Base-by-base conservation (phyloP, 805 yeast genomes). In the Candida stauntonica region DNA sequence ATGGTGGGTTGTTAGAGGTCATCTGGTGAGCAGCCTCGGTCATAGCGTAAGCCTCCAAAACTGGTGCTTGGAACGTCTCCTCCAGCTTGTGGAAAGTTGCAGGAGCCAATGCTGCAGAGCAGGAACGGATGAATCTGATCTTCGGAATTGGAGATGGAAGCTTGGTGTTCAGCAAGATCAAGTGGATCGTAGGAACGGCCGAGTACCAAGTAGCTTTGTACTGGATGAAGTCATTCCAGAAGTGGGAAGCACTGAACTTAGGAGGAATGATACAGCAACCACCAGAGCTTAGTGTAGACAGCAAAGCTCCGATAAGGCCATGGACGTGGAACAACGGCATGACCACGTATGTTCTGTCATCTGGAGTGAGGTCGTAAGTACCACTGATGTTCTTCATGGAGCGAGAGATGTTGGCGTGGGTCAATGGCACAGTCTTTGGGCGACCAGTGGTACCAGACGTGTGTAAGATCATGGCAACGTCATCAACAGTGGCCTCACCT, bases 261-360 rank as follows among this genome's bases (percentile, higher is more conserved):
- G 68, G 53, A n/a, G 88, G 85, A 17, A 81, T 64, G n/a, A 81
- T 70, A 2, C 68, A 77, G 0, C 77, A 57, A 18, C 86, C 86
- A 15, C 78, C 79, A 1, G 80, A 65, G 17, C 73, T 66, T 32
- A 80, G 64, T 0, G 87, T 75, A 1, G 84, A 75, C 32, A 81
- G 51, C 19, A 81, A 60, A 0, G 82, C 85, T 41, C 84, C 82
- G 45, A 80, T 71, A 33, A 81, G 62, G 0, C 89, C 89, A 54
- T 81, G 89, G 26, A 81, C 87, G 52, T 81, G 89, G 68, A 81
- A 81, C 28, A 81, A 60, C 1, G 89, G 89, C 89, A 81, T 81
- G 18, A 81, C 86, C 30, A 81, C 59, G 51, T 79, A 80, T 3
- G 81, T 66, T 21, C 72, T 57, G 53, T 81, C 89, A 12, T 51